A percentile compares a stretch with the other conserved stretches of the same genome.
Evolutionary conservation across 1,284 basidiomycete species (phyloP).

Genomic region (Cryptococcus wingfieldii): DNA sequence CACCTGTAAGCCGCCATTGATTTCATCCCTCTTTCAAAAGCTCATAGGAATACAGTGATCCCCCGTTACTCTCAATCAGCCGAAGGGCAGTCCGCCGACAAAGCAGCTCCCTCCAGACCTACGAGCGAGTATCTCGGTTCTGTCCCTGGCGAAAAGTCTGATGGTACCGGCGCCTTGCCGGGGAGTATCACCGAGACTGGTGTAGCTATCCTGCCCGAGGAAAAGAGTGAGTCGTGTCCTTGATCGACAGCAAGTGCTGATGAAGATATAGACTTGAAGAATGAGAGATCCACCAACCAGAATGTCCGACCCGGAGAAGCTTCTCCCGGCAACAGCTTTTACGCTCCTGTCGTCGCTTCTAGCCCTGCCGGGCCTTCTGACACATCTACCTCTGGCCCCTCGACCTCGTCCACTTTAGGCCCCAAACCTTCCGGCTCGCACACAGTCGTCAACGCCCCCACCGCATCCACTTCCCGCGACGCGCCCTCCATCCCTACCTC

Average conservation of each 20-base stretch:
- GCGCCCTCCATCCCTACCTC: background rate
- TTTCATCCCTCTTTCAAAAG: background rate
- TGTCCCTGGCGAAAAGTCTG: conserved; percentile 30
- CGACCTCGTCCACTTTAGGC: background rate
- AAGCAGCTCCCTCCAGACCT: conserved; percentile 17
- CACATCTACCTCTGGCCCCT: background rate
- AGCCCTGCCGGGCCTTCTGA: background rate
- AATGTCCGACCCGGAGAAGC: conserved; percentile 26
- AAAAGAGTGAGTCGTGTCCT: conserved; percentile 26
- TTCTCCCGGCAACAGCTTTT: conserved; percentile 1
- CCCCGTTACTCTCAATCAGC: too few relatives aligned
- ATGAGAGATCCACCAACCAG: conserved; percentile 2
- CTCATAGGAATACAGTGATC: too few relatives aligned
- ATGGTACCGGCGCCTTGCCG: conserved; percentile 50
- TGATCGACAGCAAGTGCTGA: too few relatives aligned
- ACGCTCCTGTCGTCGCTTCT: background rate
- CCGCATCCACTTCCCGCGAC: background rate
- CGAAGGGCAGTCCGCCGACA: too few relatives aligned
- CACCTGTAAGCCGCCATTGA: too few relatives aligned
- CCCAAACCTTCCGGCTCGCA: background rate
- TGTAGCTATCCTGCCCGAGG: conserved; percentile 52
- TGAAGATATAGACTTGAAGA: too few relatives aligned
- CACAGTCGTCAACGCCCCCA: background rate
- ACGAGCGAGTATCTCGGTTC: conserved; percentile 31
- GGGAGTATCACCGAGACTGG: conserved; percentile 45